These are phyloP conservation scores for Vaccinium vitisidaea DNA, from an alignment of 148 eudicot genomes.

Conservation along the genomic window DNA sequence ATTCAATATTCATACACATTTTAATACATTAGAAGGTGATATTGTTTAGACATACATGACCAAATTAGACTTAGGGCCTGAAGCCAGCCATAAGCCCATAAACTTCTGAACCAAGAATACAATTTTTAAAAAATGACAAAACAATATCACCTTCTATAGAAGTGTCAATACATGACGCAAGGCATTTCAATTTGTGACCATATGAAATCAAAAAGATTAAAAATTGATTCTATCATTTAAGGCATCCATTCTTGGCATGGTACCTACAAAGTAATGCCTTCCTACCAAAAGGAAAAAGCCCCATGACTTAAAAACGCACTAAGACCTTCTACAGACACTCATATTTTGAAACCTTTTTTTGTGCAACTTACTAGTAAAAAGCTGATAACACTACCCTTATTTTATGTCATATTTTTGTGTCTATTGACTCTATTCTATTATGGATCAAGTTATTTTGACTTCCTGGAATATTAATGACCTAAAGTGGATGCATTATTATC, in stretches of 20 bases:
- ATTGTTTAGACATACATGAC: neutral
- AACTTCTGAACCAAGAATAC: neutral
- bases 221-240: neutral
- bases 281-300: neutral
- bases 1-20: no score
- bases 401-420: neutral
- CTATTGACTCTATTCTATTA: neutral
- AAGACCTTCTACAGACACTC: neutral
- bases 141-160: neutral
- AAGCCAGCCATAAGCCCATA: neutral
- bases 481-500: no score
- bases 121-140: neutral
- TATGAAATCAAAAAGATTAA: neutral
- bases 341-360: neutral
- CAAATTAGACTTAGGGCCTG: neutral
- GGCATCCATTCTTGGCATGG: neutral
- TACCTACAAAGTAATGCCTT: neutral
- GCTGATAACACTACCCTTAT: neutral
- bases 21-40: no score
- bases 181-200: neutral
- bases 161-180: neutral
- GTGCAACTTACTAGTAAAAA: neutral
- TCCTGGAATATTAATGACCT: neutral
- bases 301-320: neutral
- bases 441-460: neutral